A percentile compares a stretch with the other conserved stretches of the same genome.
Conservation (phyloP, 1,139 yeast genomes). For the Blastobotrys buckinghamii region DNA sequence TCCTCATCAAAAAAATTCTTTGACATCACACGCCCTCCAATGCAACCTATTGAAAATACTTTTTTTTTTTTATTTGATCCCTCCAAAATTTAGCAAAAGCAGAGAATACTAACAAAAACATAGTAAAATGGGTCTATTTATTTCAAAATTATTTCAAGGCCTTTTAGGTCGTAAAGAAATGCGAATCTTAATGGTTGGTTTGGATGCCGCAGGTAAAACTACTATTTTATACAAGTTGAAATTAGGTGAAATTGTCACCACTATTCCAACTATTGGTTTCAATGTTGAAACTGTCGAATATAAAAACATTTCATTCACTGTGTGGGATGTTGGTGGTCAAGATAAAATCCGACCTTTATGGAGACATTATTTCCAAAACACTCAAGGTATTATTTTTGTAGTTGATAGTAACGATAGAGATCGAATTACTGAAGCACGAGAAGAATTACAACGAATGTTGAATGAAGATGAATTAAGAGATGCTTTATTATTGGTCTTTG, state of each 20-base stretch:
- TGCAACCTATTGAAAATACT: neutral
- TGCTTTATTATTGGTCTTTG: conserved; percentile 77
- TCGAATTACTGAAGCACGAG: conserved; percentile 90
- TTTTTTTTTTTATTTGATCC: neutral
- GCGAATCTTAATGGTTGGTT: conserved; percentile 94
- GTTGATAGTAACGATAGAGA: conserved; percentile 93
- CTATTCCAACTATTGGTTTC: conserved; percentile 92
- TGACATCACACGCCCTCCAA: neutral
- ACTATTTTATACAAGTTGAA: conserved; percentile 85
- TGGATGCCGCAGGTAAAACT: conserved; percentile 90
- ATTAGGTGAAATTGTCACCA: conserved; percentile 88
- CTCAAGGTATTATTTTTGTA: conserved; percentile 89
- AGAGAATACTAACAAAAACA: neutral
- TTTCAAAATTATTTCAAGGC: conserved; percentile 83
- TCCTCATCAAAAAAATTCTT: neutral
- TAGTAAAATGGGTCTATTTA: conserved; percentile 68
- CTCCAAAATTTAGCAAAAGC: neutral
- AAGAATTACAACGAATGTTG: conserved; percentile 89
- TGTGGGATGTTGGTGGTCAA: conserved; percentile 98
- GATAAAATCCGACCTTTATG: conserved; percentile 92
- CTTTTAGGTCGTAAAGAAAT: conserved; percentile 55
- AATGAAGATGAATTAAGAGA: conserved; percentile 92
- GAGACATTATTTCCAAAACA: conserved; percentile 94
- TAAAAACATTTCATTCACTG: conserved; percentile 90
- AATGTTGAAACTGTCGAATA: conserved; percentile 92